Conservation (phyloP, 2,329 filamentous ascomycete genomes). For the Fusarium equiseti region DNA sequence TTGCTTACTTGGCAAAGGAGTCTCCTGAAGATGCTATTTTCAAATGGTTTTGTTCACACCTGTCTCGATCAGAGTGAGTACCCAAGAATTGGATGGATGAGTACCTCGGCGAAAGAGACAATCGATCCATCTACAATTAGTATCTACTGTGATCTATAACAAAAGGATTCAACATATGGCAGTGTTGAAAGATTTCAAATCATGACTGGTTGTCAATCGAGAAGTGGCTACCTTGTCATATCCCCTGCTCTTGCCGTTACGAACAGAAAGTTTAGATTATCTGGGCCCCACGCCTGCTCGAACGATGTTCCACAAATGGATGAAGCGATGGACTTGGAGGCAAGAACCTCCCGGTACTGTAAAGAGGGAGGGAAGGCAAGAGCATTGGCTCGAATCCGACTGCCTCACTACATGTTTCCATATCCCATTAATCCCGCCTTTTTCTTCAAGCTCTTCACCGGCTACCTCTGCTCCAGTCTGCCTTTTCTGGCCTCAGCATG, state of each 20-base stretch:
- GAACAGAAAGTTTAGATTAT: neutral
- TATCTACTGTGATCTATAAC: too few species aligned
- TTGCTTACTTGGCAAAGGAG: too few species aligned
- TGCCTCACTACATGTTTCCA: neutral
- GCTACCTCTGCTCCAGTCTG: neutral
- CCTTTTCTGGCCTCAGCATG: neutral
- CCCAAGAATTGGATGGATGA: neutral
- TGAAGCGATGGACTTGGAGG: neutral
- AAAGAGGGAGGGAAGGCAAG: neutral
- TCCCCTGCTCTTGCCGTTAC: neutral
- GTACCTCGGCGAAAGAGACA: neutral
- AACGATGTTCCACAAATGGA: neutral
- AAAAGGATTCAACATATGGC: neutral
- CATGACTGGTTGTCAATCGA: neutral
- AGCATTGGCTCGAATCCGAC: neutral
- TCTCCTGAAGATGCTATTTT: neutral
- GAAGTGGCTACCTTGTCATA: neutral
- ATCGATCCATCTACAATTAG: neutral
- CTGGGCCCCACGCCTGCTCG: conserved; percentile 6
- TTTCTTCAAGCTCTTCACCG: neutral
- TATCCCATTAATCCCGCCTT: neutral
- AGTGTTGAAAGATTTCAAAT: neutral
- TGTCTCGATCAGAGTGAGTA: neutral
- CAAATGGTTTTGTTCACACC: neutral
- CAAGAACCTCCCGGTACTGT: neutral